Base-by-base conservation (phyloP, 1,284 basidiomycete genomes). In the Trichosporon faecale region DNA sequence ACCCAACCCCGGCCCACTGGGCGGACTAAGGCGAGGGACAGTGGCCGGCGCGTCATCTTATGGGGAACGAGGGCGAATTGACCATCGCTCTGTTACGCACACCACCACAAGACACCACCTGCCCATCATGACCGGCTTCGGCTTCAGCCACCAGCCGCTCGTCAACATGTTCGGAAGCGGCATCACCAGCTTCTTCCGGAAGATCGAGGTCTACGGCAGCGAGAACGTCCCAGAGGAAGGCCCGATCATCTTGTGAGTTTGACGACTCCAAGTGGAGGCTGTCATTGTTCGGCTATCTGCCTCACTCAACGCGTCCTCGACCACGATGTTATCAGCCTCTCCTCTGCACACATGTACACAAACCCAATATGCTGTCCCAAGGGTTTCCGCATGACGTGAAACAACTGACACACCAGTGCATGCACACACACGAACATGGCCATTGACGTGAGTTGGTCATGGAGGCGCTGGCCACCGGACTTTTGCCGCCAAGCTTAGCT, bases 351-450 rank as follows among this genome's bases (percentile, higher is more conserved):
- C 55, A 37, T 12, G 40, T 46, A 60, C 33, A 35, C 57, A 31
- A 5, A 25, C 44, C 21, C 46, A 52, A 7, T 16, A 68, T 18
- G 68, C 44, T 11, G 27, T 0, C 21, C 18, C 57, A 27, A 21
- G 6, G 25, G 2, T 3, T 11, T 52, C 16, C 16, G 2, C 31
- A 71, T 72, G 40, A 72, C 74, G 55, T 71, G 68, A 70, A 71
- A 68, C 66, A 14, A 76, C 67, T 71, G 66, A 70, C 74, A 25
- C 23, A 65, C 29, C 77, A 94, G 93, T 69, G 89, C 91, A 23
- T 91, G 91, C 67, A 93, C 92, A 6, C 93, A 95, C 81, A 90
- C 93, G 77, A 95, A 94, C 80, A 95, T 95, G 93, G 93, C 94
- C 86, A 87, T 95, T 37, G 93, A 95, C 91, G 93, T 95, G 82